A percentile compares a stretch with the other conserved stretches of the same genome.
phyloP scores from a whole-genome alignment of 202 grass and related monocot genomes.

The Zoysia matrella region DNA sequence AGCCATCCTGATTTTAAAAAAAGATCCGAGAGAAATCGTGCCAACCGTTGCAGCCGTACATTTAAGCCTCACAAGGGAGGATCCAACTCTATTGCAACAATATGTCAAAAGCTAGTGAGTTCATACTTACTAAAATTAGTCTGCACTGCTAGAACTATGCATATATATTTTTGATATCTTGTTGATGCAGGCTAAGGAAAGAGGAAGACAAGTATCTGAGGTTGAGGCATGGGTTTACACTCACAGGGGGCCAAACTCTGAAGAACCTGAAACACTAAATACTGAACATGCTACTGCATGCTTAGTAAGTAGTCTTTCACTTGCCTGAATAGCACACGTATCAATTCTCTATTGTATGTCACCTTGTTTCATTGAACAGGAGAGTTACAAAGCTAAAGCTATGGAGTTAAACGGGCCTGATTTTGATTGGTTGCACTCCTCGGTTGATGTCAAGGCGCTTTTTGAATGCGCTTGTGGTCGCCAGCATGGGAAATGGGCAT shows the following conservation, averaged over 20 bases:
- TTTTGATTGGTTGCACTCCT: not conserved
- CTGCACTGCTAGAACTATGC: not conserved
- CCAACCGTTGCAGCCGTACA: not conserved
- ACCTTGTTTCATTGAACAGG: not conserved
- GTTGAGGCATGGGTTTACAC: constrained; percentile 26
- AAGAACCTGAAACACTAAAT: not conserved
- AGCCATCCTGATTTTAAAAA: not conserved
- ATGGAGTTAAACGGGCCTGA: not conserved
- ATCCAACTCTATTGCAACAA: constrained; percentile 6
- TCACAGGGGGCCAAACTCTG: not conserved
- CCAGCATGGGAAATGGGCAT: constrained; percentile 18
- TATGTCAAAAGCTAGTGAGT: not conserved
- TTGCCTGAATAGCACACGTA: no score
- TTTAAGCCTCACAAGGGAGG: constrained; percentile 31
- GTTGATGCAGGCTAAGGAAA: not conserved
- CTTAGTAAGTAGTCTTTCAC: not conserved
- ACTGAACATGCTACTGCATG: not conserved
- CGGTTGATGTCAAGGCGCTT: not conserved
- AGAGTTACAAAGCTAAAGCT: not conserved
- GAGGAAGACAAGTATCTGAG: not conserved
- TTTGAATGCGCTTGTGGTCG: not conserved
- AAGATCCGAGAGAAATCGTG: not conserved
- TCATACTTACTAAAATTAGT: not conserved
- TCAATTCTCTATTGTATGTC: no score
- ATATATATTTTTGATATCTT: not conserved